phyloP scores from a whole-genome alignment of 306 rosid genomes.

The Dryas drummondii region DNA sequence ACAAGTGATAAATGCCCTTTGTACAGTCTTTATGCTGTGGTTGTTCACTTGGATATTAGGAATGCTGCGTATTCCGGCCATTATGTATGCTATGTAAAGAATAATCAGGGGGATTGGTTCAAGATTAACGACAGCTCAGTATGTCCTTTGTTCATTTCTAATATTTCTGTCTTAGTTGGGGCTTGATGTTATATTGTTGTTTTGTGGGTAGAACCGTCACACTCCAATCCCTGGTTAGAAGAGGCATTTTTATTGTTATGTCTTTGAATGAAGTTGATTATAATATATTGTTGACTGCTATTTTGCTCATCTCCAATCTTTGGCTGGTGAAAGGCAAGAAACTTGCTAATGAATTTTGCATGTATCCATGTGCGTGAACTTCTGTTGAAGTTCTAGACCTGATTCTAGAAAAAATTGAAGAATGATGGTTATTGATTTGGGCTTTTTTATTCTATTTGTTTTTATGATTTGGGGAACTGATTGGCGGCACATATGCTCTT shows the following conservation, averaged over 20 bases:
- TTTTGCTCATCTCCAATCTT: neutral
- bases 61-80: slow-evolving; percentile 74
- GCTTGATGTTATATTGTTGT: neutral
- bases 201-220: neutral
- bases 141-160: slow-evolving; percentile 15
- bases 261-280: neutral
- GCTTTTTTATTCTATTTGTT: neutral
- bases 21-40: slow-evolving; percentile 73
- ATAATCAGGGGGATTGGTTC: slow-evolving; percentile 61
- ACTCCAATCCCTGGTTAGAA: neutral
- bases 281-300: neutral
- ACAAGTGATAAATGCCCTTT: slow-evolving; percentile 48
- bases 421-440: neutral
- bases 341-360: neutral
- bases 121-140: slow-evolving; percentile 70
- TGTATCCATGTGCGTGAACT: neutral
- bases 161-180: neutral
- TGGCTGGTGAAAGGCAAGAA: neutral
- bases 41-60: slow-evolving; percentile 76
- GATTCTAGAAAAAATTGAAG: neutral
- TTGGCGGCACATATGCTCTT: slow-evolving; percentile 20
- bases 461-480: neutral
- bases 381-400: neutral
- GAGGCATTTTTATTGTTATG: neutral
- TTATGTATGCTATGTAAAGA: slow-evolving; percentile 75